Percentiles rank a stretch among this genome's conserved stretches.
phyloP scores from a whole-genome alignment of 352 stramenopile species.

The Pythium sukuiense region DNA sequence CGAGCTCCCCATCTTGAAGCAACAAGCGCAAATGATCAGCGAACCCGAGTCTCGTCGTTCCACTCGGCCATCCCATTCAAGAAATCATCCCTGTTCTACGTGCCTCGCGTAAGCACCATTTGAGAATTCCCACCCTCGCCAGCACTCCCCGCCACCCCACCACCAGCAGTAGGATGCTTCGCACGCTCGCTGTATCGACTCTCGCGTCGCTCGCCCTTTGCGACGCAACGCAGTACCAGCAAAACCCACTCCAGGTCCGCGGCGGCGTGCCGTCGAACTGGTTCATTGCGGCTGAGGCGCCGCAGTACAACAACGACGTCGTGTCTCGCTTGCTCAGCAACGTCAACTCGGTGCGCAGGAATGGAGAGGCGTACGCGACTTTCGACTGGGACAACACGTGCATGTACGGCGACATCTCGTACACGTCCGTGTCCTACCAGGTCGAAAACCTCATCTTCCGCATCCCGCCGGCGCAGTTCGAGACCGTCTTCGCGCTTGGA shows the following conservation, averaged over 20 bases:
- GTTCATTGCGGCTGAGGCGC: conserved; percentile 48
- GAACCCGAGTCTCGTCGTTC: no score
- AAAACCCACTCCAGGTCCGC: conserved; percentile 4
- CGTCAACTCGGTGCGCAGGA: conserved; percentile 31
- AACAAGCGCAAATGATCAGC: no score
- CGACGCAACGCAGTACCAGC: neutral
- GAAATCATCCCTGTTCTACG: no score
- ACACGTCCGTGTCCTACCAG: conserved; percentile 62
- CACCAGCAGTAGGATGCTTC: neutral
- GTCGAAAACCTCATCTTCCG: conserved; percentile 58
- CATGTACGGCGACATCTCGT: conserved; percentile 69
- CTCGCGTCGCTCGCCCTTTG: conserved; percentile 9
- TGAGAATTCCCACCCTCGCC: no score
- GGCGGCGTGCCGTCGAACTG: conserved; percentile 18
- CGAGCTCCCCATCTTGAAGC: no score
- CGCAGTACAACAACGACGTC: conserved; percentile 58
- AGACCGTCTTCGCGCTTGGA: conserved; percentile 44
- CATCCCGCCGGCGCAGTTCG: conserved; percentile 41
- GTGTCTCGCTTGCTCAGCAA: conserved; percentile 40
- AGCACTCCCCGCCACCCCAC: no score
- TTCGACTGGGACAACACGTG: conserved; percentile 74
- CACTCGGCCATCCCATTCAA: no score
- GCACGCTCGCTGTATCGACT: neutral
- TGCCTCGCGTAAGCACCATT: no score
- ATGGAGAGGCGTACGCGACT: conserved; percentile 46